Conservation (phyloP, 2,329 filamentous ascomycete genomes). For the Emmonsia crescens region DNA sequence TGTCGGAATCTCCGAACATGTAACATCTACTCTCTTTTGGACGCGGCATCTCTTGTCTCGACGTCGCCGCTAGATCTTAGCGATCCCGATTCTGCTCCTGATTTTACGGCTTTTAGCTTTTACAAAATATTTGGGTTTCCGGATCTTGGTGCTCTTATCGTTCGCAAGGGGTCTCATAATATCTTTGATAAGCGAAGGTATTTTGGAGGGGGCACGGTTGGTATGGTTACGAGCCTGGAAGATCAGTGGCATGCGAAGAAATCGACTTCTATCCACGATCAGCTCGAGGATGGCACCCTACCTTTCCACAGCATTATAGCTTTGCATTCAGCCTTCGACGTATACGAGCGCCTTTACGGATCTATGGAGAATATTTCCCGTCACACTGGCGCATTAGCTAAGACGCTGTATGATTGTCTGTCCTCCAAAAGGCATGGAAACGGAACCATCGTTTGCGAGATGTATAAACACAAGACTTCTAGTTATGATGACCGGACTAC, state of each 20-base stretch:
- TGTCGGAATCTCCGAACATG: slow-evolving; percentile 37
- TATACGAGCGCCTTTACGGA: slow-evolving; percentile 59
- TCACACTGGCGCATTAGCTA: slow-evolving; percentile 59
- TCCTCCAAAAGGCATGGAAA: slow-evolving; percentile 57
- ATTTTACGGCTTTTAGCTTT: slow-evolving; percentile 79
- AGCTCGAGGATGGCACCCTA: slow-evolving; percentile 81
- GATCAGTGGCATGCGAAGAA: slow-evolving; percentile 79
- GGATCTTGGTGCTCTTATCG: slow-evolving; percentile 73
- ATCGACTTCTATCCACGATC: slow-evolving; percentile 59
- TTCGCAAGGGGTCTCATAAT: slow-evolving; percentile 58
- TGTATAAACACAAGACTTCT: slow-evolving; percentile 46
- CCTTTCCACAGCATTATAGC: slow-evolving; percentile 87
- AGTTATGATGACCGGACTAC: slow-evolving; percentile 34
- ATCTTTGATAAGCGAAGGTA: slow-evolving; percentile 60
- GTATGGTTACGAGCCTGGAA: slow-evolving; percentile 68
- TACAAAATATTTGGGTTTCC: slow-evolving; percentile 99
- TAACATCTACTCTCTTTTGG: slow-evolving; percentile 58
- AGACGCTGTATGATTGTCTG: slow-evolving; percentile 49
- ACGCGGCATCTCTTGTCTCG: slow-evolving; percentile 71
- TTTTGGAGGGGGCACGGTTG: slow-evolving; percentile 91
- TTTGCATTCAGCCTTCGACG: slow-evolving; percentile 59
- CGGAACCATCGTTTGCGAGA: slow-evolving; percentile 49
- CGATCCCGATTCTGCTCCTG: slow-evolving; percentile 52
- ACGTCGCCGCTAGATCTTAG: slow-evolving; percentile 66
- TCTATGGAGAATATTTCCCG: slow-evolving; percentile 57